phyloP scores from a whole-genome alignment of 768 basidiomycete species.

The Hebeloma cylindrosporum region DNA sequence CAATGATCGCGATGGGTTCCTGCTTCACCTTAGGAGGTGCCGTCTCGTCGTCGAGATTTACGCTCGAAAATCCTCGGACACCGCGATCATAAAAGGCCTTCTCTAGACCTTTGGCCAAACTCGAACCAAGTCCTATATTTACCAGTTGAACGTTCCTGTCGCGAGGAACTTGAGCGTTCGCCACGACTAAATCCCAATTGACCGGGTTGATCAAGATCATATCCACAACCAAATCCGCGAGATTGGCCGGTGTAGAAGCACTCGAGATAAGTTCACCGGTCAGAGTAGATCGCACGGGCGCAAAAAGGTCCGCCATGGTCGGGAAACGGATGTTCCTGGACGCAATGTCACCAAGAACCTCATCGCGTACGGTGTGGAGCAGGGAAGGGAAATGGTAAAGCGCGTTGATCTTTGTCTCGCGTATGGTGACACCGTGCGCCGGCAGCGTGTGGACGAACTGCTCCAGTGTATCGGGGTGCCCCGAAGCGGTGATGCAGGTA shows the following conservation, averaged over 20 bases:
- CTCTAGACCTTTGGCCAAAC: constrained; percentile 36
- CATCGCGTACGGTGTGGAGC: constrained; percentile 31
- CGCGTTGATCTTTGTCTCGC: constrained; percentile 45
- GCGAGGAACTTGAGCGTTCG: constrained; percentile 26
- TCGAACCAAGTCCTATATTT: constrained; percentile 50
- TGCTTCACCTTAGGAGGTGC: constrained; percentile 10
- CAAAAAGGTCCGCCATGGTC: constrained; percentile 42
- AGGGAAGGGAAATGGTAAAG: constrained; percentile 52
- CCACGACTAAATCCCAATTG: constrained; percentile 49
- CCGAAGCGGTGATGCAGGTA: constrained; percentile 55
- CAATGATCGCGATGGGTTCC: constrained; percentile 65
- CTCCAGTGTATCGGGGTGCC: constrained; percentile 49
- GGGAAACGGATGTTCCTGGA: constrained; percentile 52
- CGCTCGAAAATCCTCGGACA: constrained; percentile 26
- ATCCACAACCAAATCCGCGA: constrained; percentile 45
- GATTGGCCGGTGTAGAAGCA: constrained; percentile 20
- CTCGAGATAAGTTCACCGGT: constrained; percentile 38
- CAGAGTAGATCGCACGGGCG: constrained; percentile 47
- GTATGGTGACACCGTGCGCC: constrained; percentile 33
- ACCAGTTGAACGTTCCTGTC: constrained; percentile 35
- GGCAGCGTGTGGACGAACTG: constrained; percentile 42
- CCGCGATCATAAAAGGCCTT: constrained; percentile 26
- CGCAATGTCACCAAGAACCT: constrained; percentile 44
- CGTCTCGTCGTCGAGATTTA: constrained; percentile 14
- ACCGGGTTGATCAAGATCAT: constrained; percentile 53